phyloP scores from a whole-genome alignment of 306 rosid genomes.

The Parietaria judaica region DNA sequence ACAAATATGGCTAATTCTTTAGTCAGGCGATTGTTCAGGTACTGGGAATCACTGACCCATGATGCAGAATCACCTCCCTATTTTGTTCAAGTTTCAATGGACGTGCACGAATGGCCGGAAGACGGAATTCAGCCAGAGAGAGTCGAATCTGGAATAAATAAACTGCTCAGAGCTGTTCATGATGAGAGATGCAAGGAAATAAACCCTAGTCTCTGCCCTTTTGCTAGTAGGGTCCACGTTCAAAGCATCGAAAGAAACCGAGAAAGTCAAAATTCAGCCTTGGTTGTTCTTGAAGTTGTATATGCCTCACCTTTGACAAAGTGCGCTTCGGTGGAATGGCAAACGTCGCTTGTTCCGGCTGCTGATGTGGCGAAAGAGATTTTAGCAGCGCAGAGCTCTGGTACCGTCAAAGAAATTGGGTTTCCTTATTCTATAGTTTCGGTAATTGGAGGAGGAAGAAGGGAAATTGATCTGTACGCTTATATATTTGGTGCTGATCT shows the following conservation, averaged over 20 bases:
- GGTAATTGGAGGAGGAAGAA: slow-evolving; percentile 89
- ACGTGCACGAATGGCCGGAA: slow-evolving; percentile 84
- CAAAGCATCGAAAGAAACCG: slow-evolving; percentile 95
- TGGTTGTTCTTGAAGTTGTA: slow-evolving; percentile 76
- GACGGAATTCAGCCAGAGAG: slow-evolving; percentile 97
- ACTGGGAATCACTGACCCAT: slow-evolving; percentile 77
- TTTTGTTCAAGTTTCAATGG: slow-evolving; percentile 90
- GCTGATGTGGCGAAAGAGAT: slow-evolving; percentile 92
- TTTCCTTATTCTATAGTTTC: slow-evolving; percentile 83
- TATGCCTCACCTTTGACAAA: slow-evolving; percentile 67
- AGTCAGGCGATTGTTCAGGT: slow-evolving; percentile 50
- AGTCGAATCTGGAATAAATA: slow-evolving; percentile 86
- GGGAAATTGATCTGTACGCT: slow-evolving; percentile 89
- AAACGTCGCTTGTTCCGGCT: slow-evolving; percentile 78
- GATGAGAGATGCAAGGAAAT: slow-evolving; percentile 56
- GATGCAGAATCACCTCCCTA: slow-evolving; percentile 98
- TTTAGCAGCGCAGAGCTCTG: slow-evolving; percentile 51
- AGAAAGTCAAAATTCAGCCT: slow-evolving; percentile 53
- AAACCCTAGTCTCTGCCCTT: slow-evolving; percentile 53
- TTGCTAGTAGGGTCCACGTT: slow-evolving; percentile 83
- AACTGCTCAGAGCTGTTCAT: slow-evolving; percentile 68
- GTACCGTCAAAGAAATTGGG: slow-evolving; percentile 55
- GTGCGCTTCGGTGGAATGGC: slow-evolving; percentile 67
- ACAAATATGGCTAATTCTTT: slow-evolving; percentile 43
- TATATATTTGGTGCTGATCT: slow-evolving; percentile 90